Evolutionary conservation across 2,329 filamentous ascomycete species (phyloP).

Genomic region (Cladosporium sp.): DNA sequence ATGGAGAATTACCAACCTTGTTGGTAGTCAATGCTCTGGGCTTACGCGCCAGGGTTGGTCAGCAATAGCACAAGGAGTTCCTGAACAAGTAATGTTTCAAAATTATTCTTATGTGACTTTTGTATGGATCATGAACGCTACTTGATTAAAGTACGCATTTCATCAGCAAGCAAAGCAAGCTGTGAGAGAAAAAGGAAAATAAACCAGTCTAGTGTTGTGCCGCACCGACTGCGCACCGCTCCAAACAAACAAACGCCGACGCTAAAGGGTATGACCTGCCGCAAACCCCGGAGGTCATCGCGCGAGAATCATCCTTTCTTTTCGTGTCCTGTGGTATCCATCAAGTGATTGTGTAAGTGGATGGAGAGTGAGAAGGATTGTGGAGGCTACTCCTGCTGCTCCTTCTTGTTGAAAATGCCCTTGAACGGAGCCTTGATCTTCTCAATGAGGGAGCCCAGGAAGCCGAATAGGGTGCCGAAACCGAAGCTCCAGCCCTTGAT

Average conservation of each 20-base stretch:
- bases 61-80: neutral
- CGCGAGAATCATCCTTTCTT: conserved; percentile 14
- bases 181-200: neutral
- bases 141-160: neutral
- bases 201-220: neutral
- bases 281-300: neutral
- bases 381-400: conserved; percentile 13
- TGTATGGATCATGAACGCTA: neutral
- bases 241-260: conserved; percentile 14
- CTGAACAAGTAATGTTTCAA: neutral
- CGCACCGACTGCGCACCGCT: neutral
- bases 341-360: neutral
- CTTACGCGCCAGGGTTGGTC: no score
- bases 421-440: conserved; percentile 40
- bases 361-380: neutral
- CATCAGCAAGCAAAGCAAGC: neutral
- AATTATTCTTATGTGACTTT: neutral
- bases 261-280: conserved; percentile 11
- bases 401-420: conserved; percentile 28
- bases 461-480: conserved; percentile 59
- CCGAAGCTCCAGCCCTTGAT: conserved; percentile 72
- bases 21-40: no score
- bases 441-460: conserved; percentile 46
- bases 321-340: conserved; percentile 12
- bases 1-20: no score